Base-by-base conservation (phyloP, 176 grass and related monocot genomes). In the Neostapfia colusana region DNA sequence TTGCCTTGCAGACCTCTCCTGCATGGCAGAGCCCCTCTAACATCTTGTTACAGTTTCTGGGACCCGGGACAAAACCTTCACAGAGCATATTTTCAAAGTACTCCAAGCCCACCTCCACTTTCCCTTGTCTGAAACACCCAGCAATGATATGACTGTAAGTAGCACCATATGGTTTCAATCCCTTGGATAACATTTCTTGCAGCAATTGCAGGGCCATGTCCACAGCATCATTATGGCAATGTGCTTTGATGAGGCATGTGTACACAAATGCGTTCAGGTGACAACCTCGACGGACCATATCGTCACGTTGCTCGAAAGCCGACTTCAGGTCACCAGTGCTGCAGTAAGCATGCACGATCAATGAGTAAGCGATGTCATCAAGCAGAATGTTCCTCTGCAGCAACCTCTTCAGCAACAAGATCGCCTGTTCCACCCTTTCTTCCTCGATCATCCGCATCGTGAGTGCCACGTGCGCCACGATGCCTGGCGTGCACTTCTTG, bases 351-450 rank as follows among this genome's bases (percentile, higher is more conserved):
- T 87, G 62, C 71, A 91, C 72, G 18, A 86, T 67, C 28, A 93
- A 74, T 16, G 94, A 93, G 65, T 93, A 66, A 2, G 72, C 82
- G 21, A 89, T 82, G 34, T 79, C 70, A 10, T 97, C 88, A 12
- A 91, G 85, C 41, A 97, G 79, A 73, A 93, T 87, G 69, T 89
- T 89, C 81, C 78, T 93, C 80, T 97, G 94, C 69, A 89, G 56
- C 84, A 97, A 81, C 82, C 90, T 91, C 71, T 79, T 93, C 37
- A 97, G 81, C 20, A 93, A 61, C 71, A 92, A 31, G 26, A 88
- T 85, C 49, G 76, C 88, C 79, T 88, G 70, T 53, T 97, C 90
- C 15, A 70, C 63, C 61, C 88, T 85, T 21, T 44, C 67, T 34
- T 87, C 81, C 65, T 97, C 79, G 1, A 93, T 78, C 28, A 93